Evolutionary conservation across 768 basidiomycete genomes (phyloP).

Genomic region (Phallus indusiatus): DNA sequence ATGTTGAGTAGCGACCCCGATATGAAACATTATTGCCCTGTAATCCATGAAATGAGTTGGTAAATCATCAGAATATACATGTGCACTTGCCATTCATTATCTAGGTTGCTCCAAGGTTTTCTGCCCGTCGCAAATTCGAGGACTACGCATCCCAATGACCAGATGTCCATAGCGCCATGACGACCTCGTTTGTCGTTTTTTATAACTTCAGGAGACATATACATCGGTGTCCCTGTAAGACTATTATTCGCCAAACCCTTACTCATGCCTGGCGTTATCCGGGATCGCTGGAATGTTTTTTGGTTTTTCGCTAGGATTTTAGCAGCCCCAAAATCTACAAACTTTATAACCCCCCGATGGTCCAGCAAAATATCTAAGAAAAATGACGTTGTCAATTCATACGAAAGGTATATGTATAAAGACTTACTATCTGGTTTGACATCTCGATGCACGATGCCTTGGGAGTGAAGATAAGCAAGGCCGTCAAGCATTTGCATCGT

Average conservation of each 20-base stretch:
- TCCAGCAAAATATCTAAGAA: slow-evolving; percentile 81
- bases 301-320: slow-evolving; percentile 91
- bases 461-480: slow-evolving; percentile 84
- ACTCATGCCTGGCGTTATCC: slow-evolving; percentile 32
- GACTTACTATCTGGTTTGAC: slow-evolving; percentile 96
- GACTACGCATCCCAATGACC: slow-evolving; percentile 97
- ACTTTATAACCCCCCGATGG: slow-evolving; percentile 86
- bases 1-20: slow-evolving; percentile 92
- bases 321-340: slow-evolving; percentile 95
- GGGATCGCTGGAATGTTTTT: slow-evolving; percentile 65
- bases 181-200: slow-evolving; percentile 83
- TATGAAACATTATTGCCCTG: slow-evolving; percentile 99
- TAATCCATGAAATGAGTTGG: slow-evolving; percentile 4
- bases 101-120: slow-evolving; percentile 97
- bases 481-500: slow-evolving; percentile 97
- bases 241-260: slow-evolving; percentile 57
- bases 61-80: background rate
- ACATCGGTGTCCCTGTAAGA: slow-evolving; percentile 97
- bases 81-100: slow-evolving; percentile 86
- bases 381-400: slow-evolving; percentile 2
- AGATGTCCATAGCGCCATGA: slow-evolving; percentile 96
- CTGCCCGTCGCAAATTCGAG: slow-evolving; percentile 93
- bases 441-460: slow-evolving; percentile 90
- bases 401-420: background rate
- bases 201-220: slow-evolving; percentile 99